phyloP scores from a whole-genome alignment of 2,329 filamentous ascomycete species.

The Biscogniauxia mediterranea region DNA sequence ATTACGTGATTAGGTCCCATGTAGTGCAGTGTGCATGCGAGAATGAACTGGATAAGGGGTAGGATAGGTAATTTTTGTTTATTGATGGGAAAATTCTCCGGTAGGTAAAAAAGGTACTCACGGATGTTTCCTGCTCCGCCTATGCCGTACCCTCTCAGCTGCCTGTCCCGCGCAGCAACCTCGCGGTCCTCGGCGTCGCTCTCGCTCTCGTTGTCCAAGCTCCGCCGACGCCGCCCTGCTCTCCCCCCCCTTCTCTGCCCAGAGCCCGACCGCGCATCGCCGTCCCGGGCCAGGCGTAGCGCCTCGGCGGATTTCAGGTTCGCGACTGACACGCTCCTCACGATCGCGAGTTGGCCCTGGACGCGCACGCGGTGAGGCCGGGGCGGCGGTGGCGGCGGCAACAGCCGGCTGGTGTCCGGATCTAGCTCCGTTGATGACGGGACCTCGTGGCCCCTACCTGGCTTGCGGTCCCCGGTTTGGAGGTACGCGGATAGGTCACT shows the following conservation, averaged over 20 bases:
- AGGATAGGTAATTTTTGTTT: not conserved
- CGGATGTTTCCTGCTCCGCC: not conserved
- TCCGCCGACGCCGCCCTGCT: not conserved
- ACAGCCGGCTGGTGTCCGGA: conserved; percentile 32
- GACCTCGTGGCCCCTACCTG: not conserved
- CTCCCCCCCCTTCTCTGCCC: too few species aligned
- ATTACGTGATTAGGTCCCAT: not conserved
- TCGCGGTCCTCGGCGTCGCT: not conserved
- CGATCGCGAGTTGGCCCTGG: conserved; percentile 36
- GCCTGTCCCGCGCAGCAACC: not conserved
- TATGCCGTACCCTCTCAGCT: not conserved
- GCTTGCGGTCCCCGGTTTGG: conserved; percentile 17
- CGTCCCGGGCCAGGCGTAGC: not conserved
- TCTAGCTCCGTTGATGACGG: conserved; percentile 16
- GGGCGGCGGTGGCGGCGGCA: conserved; percentile 26
- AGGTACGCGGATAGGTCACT: conserved; percentile 21
- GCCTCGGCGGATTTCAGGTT: conserved; percentile 14
- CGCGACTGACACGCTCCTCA: conserved; percentile 35
- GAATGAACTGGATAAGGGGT: too few species aligned
- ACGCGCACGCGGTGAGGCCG: conserved; percentile 35
- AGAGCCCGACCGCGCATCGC: not conserved
- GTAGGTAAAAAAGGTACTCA: not conserved
- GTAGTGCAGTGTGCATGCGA: too few species aligned
- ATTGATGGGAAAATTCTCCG: not conserved
- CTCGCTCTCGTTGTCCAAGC: not conserved